A percentile compares a stretch with the other conserved stretches of the same genome.
These are phyloP conservation scores for Dactylellina sp. DNA, from an alignment of 2,329 filamentous ascomycete genomes.

Conservation along the genomic window DNA sequence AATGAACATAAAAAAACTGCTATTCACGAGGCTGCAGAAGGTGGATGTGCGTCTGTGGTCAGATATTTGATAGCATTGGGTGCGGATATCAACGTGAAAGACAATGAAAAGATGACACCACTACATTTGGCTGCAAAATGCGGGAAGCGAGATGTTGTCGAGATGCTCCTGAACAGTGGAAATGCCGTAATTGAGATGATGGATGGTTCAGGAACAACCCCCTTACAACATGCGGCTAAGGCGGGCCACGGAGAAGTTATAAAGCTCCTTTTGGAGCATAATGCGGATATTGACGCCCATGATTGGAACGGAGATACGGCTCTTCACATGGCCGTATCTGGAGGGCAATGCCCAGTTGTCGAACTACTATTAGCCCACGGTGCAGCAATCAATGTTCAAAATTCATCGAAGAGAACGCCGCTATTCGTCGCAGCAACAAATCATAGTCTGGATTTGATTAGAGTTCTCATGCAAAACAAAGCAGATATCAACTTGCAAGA, in stretches of 20 bases:
- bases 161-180: conserved; percentile 14
- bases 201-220: conserved; percentile 56
- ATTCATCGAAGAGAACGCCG: conserved; percentile 3
- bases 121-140: conserved; percentile 20
- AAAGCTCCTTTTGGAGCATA: conserved; percentile 10
- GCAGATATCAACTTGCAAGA: conserved; percentile 15
- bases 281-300: neutral
- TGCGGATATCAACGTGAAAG: neutral
- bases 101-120: conserved; percentile 2
- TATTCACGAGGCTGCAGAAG: no score
- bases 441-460: neutral
- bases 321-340: neutral
- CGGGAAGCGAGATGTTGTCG: conserved; percentile 20
- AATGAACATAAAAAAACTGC: no score
- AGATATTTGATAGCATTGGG: neutral
- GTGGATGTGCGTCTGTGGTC: no score
- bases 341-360: conserved; percentile 2
- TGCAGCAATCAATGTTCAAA: neutral
- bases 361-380: conserved; percentile 12
- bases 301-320: conserved; percentile 15
- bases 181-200: conserved; percentile 57
- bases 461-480: conserved; percentile 11
- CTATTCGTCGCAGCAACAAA: conserved; percentile 6
- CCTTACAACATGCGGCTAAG: conserved; percentile 53
- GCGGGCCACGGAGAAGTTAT: conserved; percentile 35